phyloP scores from a whole-genome alignment of 768 basidiomycete species.

The Termitomyces sp. region DNA sequence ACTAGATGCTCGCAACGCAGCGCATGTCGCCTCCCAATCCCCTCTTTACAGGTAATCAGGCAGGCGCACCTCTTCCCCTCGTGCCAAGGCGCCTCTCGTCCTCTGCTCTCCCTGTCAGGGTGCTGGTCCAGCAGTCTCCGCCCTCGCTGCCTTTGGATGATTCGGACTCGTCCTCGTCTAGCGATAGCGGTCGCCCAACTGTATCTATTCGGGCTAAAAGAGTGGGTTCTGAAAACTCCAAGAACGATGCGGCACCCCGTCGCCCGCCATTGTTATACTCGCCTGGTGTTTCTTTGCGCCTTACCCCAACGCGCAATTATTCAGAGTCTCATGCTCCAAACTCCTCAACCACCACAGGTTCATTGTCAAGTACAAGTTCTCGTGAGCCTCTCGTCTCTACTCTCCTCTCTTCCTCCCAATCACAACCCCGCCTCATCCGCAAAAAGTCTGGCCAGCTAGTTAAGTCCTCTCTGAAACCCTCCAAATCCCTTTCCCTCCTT shows the following conservation, averaged over 20 bases:
- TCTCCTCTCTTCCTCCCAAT: constrained; percentile 18
- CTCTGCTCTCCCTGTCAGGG: constrained; percentile 18
- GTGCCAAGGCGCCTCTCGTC: constrained; percentile 50
- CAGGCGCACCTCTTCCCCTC: constrained; percentile 58
- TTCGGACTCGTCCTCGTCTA: constrained; percentile 25
- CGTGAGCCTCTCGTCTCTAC: constrained; percentile 18
- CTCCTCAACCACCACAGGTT: constrained; percentile 2
- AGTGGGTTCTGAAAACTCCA: neutral
- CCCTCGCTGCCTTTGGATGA: constrained; percentile 17
- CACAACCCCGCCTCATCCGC: constrained; percentile 53
- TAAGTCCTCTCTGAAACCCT: constrained; percentile 84
- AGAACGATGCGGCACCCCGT: neutral
- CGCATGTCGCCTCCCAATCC: constrained; percentile 33
- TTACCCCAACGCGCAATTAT: constrained; percentile 24
- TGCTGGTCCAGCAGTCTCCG: constrained; percentile 25
- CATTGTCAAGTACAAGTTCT: neutral
- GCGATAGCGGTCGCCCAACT: constrained; percentile 9
- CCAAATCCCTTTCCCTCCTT: constrained; percentile 53
- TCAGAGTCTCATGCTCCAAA: constrained; percentile 29
- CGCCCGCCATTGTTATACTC: constrained; percentile 31
- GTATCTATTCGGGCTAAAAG: constrained; percentile 6
- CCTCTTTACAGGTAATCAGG: constrained; percentile 35
- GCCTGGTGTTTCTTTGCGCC: constrained; percentile 36
- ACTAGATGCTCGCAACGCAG: constrained; percentile 44
- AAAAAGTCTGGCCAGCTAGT: constrained; percentile 96